These are phyloP conservation scores for Boletus mariae DNA, from an alignment of 1,284 basidiomycete genomes.

Conservation along the genomic window DNA sequence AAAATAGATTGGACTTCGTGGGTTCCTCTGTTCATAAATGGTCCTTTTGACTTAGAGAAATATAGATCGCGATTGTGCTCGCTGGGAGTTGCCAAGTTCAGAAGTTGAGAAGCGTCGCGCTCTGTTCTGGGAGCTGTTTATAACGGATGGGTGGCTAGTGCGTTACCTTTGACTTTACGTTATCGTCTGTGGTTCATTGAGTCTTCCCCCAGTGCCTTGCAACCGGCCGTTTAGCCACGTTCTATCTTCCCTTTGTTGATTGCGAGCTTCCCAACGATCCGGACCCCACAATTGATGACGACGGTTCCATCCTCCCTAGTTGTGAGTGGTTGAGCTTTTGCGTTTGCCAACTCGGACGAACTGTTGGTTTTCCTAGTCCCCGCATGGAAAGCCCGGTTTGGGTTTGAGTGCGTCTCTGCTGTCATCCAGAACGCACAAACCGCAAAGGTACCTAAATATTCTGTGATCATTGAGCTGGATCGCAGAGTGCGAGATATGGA, in stretches of 20 bases:
- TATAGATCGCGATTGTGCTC: slow-evolving; percentile 63
- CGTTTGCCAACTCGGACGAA: slow-evolving; percentile 1
- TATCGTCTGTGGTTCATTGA: slow-evolving; percentile 1
- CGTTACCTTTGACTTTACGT: slow-evolving; percentile 7
- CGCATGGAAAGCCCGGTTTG: slow-evolving; percentile 70
- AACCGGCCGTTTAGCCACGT: slow-evolving; percentile 62
- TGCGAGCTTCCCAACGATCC: slow-evolving; percentile 58
- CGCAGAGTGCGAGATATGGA: slow-evolving; percentile 62
- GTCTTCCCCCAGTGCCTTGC: slow-evolving; percentile 43
- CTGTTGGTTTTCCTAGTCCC: slow-evolving; percentile 43
- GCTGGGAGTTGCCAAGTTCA: slow-evolving; percentile 54
- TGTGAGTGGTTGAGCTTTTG: slow-evolving; percentile 40
- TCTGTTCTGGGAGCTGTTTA: slow-evolving; percentile 69
- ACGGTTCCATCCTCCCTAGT: slow-evolving; percentile 49
- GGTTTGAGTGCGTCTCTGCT: slow-evolving; percentile 59
- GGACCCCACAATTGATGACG: slow-evolving; percentile 48
- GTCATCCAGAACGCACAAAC: slow-evolving; percentile 64
- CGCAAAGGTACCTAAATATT: slow-evolving; percentile 62
- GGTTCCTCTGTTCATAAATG: slow-evolving; percentile 25
- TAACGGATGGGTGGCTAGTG: slow-evolving; percentile 68
- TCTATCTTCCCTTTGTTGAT: slow-evolving; percentile 62
- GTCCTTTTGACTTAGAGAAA: slow-evolving; percentile 7
- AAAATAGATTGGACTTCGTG: slow-evolving; percentile 59
- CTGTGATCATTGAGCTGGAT: slow-evolving; percentile 59
- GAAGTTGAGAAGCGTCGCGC: slow-evolving; percentile 69